Evolutionary conservation across 208 protist genomes (phyloP), one percentile per base, ranked within the genome.

Genomic region (Leishmania arabica): DNA sequence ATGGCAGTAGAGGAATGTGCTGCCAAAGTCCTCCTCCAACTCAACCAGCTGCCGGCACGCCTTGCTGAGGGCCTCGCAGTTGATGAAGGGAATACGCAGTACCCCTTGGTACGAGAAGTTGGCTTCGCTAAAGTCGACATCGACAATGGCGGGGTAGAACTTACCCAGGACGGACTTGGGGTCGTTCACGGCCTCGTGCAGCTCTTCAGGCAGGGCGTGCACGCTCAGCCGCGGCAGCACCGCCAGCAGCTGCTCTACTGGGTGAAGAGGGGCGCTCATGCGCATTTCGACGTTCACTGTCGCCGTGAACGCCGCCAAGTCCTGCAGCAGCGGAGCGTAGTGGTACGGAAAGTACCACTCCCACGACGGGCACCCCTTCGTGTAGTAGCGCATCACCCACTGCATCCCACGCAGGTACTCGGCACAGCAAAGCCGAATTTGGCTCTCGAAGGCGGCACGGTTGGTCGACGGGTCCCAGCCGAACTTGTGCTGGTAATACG

Each of bases 371-470:
- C 96, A 98, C 17, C 99, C 99, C 58, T 96, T 89, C 78, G 99
- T 99, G 90, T 99, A 99, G 93, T 99, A 99, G 17, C 87, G 82
- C 84, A 99, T 92, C n/a, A 99, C 98, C 99, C 99, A 99, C 80
- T 92, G 91, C 58, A 99, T 90, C 34, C 99, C 99, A 73, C 99
- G 92, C 58, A 99, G 82, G 92, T 99, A 99, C 79, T 92, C 87
- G 42, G 88, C 79, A 49, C 95, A 95, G 72, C 99, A 93, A 40
- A 77, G 66, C 17, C 83, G 74, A 51, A 97, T 80, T 56, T 94
- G 84, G 58, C 62, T 64, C 83, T 98, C 92, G 56, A 97, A 98
- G n/a, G 66, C 82, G 21, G 70, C 58, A 53, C 84, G 84, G 78
- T 89, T 88, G 8, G 40, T 54, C 37, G 69, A 72, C 34, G 83